These are phyloP conservation scores for Tulasnella sp. DNA, from an alignment of 768 basidiomycete species.

Conservation along the genomic window DNA sequence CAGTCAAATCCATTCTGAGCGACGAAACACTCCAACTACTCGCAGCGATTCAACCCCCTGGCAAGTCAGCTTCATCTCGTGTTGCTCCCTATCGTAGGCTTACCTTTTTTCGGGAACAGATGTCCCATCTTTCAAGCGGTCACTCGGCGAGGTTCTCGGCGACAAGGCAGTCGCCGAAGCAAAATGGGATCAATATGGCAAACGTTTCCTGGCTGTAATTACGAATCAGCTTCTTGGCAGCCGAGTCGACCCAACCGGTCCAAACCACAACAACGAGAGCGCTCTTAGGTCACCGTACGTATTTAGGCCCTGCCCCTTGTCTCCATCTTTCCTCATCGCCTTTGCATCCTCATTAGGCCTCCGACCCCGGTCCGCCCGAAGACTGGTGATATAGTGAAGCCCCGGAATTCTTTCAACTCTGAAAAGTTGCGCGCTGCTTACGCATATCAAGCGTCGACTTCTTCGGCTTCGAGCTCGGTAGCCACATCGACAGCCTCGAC, in stretches of 20 bases:
- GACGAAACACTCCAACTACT: slow-evolving; percentile 15
- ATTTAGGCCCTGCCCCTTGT: background rate
- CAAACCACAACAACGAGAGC: background rate
- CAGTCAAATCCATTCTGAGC: slow-evolving; percentile 7
- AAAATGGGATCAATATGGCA: slow-evolving; percentile 16
- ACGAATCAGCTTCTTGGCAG: background rate
- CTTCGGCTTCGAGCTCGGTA: background rate
- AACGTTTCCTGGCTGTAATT: slow-evolving; percentile 13
- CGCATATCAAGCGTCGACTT: background rate
- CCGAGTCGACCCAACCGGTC: background rate
- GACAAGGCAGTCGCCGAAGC: background rate
- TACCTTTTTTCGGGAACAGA: background rate
- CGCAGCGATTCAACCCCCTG: slow-evolving; percentile 13
- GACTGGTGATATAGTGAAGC: background rate
- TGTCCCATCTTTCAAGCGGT: slow-evolving; percentile 12
- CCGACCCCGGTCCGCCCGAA: background rate
- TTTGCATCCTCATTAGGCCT: background rate
- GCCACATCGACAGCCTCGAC: background rate
- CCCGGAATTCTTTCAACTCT: background rate
- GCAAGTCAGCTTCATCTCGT: background rate
- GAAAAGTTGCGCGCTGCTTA: background rate
- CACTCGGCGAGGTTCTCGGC: slow-evolving; percentile 7
- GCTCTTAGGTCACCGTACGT: background rate
- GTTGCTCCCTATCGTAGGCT: background rate
- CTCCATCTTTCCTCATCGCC: background rate